Base-by-base conservation (phyloP, 78 protist genomes). In the Dictyostelium firmibasis region DNA sequence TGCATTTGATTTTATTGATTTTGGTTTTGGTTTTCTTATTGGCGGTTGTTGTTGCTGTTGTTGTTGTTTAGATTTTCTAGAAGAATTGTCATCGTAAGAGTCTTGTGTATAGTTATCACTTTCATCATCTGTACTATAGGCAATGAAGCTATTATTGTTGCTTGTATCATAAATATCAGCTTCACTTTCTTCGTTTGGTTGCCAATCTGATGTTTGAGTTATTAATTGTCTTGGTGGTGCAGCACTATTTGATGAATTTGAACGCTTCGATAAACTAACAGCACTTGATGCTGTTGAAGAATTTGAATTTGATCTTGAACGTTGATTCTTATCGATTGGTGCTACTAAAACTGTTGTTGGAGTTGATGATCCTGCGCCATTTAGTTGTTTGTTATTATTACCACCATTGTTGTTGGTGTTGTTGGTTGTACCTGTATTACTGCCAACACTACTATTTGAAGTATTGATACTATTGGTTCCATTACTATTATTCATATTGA, bases 111-210 rank as follows among this genome's bases (percentile, higher is more conserved):
- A 82, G 67, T 60, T 33, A 35, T 29, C 75, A 16, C 23, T 38
- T 57, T 85, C 92, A 62, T 87, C 81, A 11, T 87, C 93, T 29
- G 77, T 35, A 84, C 84, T 82, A 18, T 78, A 87, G 23, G 81
- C 82, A 5, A 72, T 75, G 41, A 41, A 87, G 33, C 41, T 35
- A 38, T 77, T 74, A 31, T 60, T 70, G 64, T 53, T 69, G 20
- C 60, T 35, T 33, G 38, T 14, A 36, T 60, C 86, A 60, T 82
- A 82, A n/a, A 43, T 35, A 35, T 89, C 94, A 18, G 74, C 44
- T 35, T 89, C 94, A 50, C 87, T 81, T 60, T 35, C 11, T 50
- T 89, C 94, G 47, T 89, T 86, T 64, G 94, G 94, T 47, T 89
- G 86, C 94, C 94, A 89, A 81, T 89, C 94, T 18, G 85, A 78